A percentile compares a stretch with the other conserved stretches of the same genome.
These are phyloP conservation scores for Phialophora macrospora DNA, from an alignment of 2,329 filamentous ascomycete genomes.

Conservation along the genomic window DNA sequence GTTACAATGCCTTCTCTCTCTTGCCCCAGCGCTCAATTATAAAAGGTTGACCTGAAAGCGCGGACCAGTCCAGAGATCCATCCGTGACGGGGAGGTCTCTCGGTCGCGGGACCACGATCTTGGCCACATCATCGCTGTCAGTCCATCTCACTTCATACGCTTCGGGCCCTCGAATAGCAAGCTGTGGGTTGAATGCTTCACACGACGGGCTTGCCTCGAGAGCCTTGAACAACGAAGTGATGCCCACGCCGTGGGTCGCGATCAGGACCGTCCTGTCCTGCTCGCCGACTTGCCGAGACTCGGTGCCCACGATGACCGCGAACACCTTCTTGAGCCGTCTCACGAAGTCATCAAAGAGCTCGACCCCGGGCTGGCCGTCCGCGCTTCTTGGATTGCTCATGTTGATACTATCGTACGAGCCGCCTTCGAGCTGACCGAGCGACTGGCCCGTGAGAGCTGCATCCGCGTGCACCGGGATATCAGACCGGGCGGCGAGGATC, in stretches of 20 bases:
- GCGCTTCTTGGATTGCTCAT: slow-evolving; percentile 31
- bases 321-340: slow-evolving; percentile 25
- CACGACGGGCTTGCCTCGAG: slow-evolving; percentile 25
- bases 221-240: slow-evolving; percentile 29
- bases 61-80: slow-evolving; percentile 22
- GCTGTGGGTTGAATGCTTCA: slow-evolving; percentile 25
- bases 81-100: slow-evolving; percentile 25
- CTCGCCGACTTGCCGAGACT: slow-evolving; percentile 13
- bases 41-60: slow-evolving; percentile 28
- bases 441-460: slow-evolving; percentile 27
- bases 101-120: slow-evolving; percentile 22
- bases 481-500: slow-evolving; percentile 17
- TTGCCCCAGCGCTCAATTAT: slow-evolving; percentile 33
- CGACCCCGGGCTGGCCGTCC: slow-evolving; percentile 30
- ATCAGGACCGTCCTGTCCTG: slow-evolving; percentile 27
- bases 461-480: slow-evolving; percentile 19
- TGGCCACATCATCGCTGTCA: slow-evolving; percentile 31
- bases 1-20: slow-evolving; percentile 31
- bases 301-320: slow-evolving; percentile 23
- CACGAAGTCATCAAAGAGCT: slow-evolving; percentile 32
- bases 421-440: slow-evolving; percentile 29
- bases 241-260: slow-evolving; percentile 32
- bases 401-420: slow-evolving; percentile 29
- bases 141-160: slow-evolving; percentile 33
- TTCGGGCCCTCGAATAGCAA: slow-evolving; percentile 28